Evolutionary conservation across 2,329 filamentous ascomycete genomes (phyloP).

Genomic region (Colletotrichum echinochloae): DNA sequence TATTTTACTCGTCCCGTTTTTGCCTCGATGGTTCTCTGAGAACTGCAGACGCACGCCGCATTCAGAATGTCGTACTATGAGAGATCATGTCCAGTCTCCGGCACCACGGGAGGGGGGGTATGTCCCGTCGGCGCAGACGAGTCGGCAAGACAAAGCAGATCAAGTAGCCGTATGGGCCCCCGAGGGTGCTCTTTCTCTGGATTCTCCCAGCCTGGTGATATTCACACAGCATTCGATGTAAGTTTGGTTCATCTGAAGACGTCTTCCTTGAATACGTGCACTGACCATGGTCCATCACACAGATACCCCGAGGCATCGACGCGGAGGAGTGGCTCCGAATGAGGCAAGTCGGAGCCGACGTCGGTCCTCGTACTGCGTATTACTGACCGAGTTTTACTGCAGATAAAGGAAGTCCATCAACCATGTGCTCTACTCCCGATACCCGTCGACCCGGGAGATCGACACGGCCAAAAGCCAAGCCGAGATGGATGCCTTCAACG

Average conservation of each 20-base stretch:
- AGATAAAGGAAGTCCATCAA: constrained; percentile 61
- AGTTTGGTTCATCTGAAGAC: constrained; percentile 32
- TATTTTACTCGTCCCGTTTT: neutral
- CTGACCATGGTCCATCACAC: constrained; percentile 12
- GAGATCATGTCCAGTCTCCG: constrained; percentile 49
- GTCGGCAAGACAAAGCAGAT: constrained; percentile 26
- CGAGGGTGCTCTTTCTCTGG: constrained; percentile 50
- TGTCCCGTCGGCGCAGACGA: constrained; percentile 44
- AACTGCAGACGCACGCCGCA: neutral
- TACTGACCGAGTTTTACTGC: neutral
- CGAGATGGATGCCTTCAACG: constrained; percentile 60
- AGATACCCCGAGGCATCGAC: constrained; percentile 61
- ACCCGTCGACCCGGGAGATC: constrained; percentile 56
- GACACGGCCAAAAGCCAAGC: constrained; percentile 51
- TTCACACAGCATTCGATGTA: constrained; percentile 52
- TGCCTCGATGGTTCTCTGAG: neutral
- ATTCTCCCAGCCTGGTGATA: constrained; percentile 46
- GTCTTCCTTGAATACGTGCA: neutral
- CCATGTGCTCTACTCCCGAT: constrained; percentile 59
- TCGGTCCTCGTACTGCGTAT: constrained; percentile 18
- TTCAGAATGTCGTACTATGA: constrained; percentile 45
- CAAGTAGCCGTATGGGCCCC: constrained; percentile 44
- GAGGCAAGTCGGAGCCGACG: constrained; percentile 47
- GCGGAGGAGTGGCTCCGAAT: constrained; percentile 59
- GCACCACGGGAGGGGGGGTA: constrained; percentile 44